phyloP scores from a whole-genome alignment of 805 yeast genomes.

The Metschnikowia amazonensis region DNA sequence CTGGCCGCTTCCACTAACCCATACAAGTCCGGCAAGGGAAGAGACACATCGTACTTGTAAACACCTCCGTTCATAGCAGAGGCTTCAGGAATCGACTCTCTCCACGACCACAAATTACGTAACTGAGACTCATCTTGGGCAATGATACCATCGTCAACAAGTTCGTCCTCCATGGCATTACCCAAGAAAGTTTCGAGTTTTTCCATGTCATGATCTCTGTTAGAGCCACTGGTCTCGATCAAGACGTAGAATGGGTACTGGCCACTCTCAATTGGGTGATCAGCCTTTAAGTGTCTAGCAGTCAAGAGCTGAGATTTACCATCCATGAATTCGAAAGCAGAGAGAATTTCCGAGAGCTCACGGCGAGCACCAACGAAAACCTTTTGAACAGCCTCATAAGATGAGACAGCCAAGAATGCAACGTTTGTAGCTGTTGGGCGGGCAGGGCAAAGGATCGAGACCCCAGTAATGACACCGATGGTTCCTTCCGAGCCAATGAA shows the following conservation, averaged over 20 bases:
- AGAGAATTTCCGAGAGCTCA: constrained; percentile 78
- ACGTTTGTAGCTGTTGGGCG: constrained; percentile 84
- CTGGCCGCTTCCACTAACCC: constrained; percentile 78
- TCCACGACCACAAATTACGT: constrained; percentile 86
- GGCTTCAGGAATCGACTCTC: constrained; percentile 92
- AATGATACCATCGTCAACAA: constrained; percentile 88
- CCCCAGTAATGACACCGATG: constrained; percentile 84
- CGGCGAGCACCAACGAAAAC: constrained; percentile 74
- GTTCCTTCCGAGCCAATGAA: constrained; percentile 96
- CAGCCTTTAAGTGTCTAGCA: constrained; percentile 51
- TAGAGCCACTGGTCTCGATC: constrained; percentile 95
- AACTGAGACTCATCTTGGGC: constrained; percentile 94
- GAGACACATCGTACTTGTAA: constrained; percentile 92
- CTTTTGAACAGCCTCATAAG: constrained; percentile 79
- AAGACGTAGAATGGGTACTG: constrained; percentile 85
- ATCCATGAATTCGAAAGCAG: constrained; percentile 96
- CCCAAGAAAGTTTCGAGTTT: constrained; percentile 85
- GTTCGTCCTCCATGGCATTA: constrained; percentile 74
- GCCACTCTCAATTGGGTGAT: constrained; percentile 73
- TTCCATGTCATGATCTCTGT: constrained; percentile 87
- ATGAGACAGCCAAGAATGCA: constrained; percentile 78
- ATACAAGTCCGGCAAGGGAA: constrained; percentile 79
- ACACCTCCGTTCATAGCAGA: constrained; percentile 86
- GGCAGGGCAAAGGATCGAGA: constrained; percentile 84
- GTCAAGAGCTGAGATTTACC: constrained; percentile 61